Conservation (phyloP, 1,139 yeast species). For the Lodderomyces pseudojiufengensis region DNA sequence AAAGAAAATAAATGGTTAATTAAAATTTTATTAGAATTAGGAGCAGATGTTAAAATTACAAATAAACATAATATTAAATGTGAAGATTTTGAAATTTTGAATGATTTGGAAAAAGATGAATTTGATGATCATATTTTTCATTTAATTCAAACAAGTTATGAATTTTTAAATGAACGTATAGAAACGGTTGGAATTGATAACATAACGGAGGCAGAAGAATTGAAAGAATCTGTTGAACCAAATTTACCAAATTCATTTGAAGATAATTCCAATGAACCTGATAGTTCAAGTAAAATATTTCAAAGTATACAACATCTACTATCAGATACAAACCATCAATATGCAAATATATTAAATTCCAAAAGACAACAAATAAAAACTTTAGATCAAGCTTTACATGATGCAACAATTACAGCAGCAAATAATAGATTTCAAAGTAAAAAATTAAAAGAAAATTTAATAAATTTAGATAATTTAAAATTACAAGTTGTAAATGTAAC, state of each 20-base stretch:
- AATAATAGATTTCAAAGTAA: constrained; percentile 39
- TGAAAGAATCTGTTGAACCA: constrained; percentile 16
- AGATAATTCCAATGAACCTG: background rate
- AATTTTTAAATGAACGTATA: constrained; percentile 20
- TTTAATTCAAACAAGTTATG: constrained; percentile 33
- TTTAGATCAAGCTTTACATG: constrained; percentile 38
- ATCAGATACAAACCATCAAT: constrained; percentile 37
- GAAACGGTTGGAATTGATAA: constrained; percentile 26
- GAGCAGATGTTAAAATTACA: constrained; percentile 75
- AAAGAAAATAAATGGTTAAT: constrained; percentile 80
- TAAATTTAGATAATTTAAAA: constrained; percentile 39
- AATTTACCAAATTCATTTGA: constrained; percentile 1
- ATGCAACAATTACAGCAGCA: constrained; percentile 43
- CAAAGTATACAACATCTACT: constrained; percentile 42
- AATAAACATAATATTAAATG: constrained; percentile 88
- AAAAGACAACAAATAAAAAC: constrained; percentile 36
- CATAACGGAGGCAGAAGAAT: constrained; percentile 21
- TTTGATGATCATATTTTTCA: constrained; percentile 30
- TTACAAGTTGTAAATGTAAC: constrained; percentile 42
- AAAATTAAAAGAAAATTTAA: constrained; percentile 37
- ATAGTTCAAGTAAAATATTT: constrained; percentile 32
- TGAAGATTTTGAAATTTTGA: constrained; percentile 72
- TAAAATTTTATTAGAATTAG: constrained; percentile 74
- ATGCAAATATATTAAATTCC: constrained; percentile 34
- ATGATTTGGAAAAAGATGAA: constrained; percentile 26